phyloP scores from a whole-genome alignment of 805 yeast species.

The Lipomyces mesembrius region DNA sequence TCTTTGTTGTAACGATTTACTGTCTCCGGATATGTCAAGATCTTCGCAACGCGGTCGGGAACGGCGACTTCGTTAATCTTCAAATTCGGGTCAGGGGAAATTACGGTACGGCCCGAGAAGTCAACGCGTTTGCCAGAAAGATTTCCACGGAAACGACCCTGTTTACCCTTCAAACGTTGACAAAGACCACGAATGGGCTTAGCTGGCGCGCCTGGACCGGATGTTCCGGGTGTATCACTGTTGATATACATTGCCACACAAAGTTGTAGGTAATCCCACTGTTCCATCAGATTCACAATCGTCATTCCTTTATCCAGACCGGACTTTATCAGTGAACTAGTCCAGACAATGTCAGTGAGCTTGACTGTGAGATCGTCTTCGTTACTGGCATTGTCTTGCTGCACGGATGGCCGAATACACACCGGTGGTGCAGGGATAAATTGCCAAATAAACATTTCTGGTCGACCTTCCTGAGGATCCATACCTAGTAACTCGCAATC shows the following conservation, averaged over 20 bases:
- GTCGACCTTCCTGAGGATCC: conserved; percentile 86
- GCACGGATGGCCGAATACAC: conserved; percentile 96
- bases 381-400: conserved; percentile 89
- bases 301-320: conserved; percentile 95
- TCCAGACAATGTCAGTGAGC: conserved; percentile 95
- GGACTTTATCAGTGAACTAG: conserved; percentile 89
- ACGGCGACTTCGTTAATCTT: conserved; percentile 97
- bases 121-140: conserved; percentile 98
- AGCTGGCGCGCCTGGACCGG: conserved; percentile 50
- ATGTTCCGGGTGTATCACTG: conserved; percentile 85
- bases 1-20: conserved; percentile 85
- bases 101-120: conserved; percentile 96
- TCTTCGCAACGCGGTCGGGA: conserved; percentile 95
- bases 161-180: conserved; percentile 96
- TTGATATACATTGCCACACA: conserved; percentile 97
- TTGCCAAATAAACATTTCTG: conserved; percentile 96
- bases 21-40: conserved; percentile 92
- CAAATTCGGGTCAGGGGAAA: conserved; percentile 97
- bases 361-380: conserved; percentile 98
- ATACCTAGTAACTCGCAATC: conserved; percentile 94
- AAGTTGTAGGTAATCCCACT: conserved; percentile 96
- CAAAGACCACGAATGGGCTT: conserved; percentile 93
- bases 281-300: conserved; percentile 89
- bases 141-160: conserved; percentile 98
- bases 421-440: conserved; percentile 99